A percentile compares a stretch with the other conserved stretches of the same genome.
Conservation (phyloP, 2,329 filamentous ascomycete genomes). For the Alternaria sp. region DNA sequence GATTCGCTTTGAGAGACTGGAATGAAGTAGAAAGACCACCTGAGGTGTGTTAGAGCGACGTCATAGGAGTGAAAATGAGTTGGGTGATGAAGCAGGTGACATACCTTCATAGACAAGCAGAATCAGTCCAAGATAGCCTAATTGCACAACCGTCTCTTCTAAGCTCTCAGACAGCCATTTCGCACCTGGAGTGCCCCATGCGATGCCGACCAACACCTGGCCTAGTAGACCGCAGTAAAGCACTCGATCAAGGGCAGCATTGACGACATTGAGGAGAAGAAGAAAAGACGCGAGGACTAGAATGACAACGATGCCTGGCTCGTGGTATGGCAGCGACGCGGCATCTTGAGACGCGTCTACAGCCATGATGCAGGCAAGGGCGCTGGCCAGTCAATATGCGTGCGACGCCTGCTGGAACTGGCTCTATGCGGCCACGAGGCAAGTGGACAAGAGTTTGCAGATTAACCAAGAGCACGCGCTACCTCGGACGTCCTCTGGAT, state of each 20-base stretch:
- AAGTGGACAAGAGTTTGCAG: conserved; percentile 9
- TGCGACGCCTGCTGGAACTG: conserved; percentile 9
- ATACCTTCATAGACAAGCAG: conserved; percentile 74
- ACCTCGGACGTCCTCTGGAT: not conserved
- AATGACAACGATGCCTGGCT: conserved; percentile 67
- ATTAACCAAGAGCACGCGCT: conserved; percentile 7
- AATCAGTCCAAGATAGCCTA: conserved; percentile 78
- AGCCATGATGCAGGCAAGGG: conserved; percentile 36
- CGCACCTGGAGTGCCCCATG: conserved; percentile 72
- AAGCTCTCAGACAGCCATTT: conserved; percentile 63
- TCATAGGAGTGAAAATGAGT: not conserved
- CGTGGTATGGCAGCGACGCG: conserved; percentile 64
- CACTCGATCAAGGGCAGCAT: conserved; percentile 64
- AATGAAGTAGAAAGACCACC: conserved; percentile 67
- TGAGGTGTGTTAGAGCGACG: conserved; percentile 31
- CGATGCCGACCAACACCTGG: conserved; percentile 74
- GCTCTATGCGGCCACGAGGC: conserved; percentile 19
- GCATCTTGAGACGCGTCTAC: conserved; percentile 26
- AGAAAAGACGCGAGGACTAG: conserved; percentile 70
- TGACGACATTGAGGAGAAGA: conserved; percentile 67
- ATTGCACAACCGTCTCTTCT: conserved; percentile 66
- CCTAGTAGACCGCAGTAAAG: conserved; percentile 76
- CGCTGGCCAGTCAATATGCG: conserved; percentile 13
- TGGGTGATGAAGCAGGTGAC: not conserved
- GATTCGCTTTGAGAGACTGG: conserved; percentile 65